These are phyloP conservation scores for Aschersonia sp. DNA, from an alignment of 2,329 filamentous ascomycete species.

Conservation along the genomic window DNA sequence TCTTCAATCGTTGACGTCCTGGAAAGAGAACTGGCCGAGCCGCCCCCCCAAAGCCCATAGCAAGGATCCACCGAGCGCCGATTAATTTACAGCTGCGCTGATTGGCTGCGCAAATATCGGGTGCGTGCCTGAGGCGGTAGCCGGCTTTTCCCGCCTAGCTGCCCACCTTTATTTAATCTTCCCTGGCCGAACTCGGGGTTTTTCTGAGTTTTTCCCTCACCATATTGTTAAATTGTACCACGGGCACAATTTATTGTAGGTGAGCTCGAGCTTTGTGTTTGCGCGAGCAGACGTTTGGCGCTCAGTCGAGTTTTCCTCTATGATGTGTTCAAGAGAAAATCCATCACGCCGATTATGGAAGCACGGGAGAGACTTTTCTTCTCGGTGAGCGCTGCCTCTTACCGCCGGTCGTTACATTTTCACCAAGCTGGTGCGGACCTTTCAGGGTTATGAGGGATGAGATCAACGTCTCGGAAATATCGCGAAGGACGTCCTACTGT, in stretches of 20 bases:
- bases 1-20: conserved; percentile 25
- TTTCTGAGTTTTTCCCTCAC: conserved; percentile 25
- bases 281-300: conserved; percentile 22
- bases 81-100: conserved; percentile 29
- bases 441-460: not conserved
- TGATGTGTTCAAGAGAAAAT: conserved; percentile 52
- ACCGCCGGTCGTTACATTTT: conserved; percentile 56
- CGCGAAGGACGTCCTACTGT: not conserved
- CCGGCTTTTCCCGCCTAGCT: not conserved
- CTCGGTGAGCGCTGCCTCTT: conserved; percentile 53
- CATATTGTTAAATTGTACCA: conserved; percentile 40
- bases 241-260: conserved; percentile 60
- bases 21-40: conserved; percentile 20
- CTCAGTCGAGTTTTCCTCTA: conserved; percentile 54
- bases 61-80: conserved; percentile 14
- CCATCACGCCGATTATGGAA: conserved; percentile 53
- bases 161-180: conserved; percentile 1
- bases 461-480: not conserved
- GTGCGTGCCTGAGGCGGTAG: conserved; percentile 3
- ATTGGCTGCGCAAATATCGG: conserved; percentile 19
- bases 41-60: conserved; percentile 14
- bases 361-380: conserved; percentile 43
- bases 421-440: not conserved
- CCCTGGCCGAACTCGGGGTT: not conserved
- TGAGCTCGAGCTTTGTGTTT: conserved; percentile 38